Conservation (phyloP, 345 rosid species). For the Citrus reticulata region DNA sequence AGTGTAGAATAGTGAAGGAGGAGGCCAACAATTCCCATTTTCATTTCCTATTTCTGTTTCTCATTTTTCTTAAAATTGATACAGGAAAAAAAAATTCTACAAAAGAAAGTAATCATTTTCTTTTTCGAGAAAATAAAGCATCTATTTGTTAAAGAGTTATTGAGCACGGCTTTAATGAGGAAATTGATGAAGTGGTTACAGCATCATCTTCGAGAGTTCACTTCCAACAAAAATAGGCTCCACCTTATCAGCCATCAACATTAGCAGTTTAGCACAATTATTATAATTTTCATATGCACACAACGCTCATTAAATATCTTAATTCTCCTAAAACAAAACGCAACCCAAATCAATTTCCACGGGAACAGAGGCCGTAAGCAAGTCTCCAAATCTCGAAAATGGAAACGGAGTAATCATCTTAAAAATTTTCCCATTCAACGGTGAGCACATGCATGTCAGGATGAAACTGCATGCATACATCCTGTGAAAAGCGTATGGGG, state of each 20-base stretch:
- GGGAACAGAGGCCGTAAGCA: neutral
- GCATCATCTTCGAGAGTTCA: neutral
- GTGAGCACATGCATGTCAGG: neutral
- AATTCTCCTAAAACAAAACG: neutral
- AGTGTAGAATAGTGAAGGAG: too few species aligned
- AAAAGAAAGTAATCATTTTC: too few species aligned
- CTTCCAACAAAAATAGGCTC: neutral
- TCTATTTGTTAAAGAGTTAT: neutral
- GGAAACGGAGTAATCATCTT: neutral
- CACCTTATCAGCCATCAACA: neutral
- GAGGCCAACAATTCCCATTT: too few species aligned
- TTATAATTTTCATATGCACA: neutral
- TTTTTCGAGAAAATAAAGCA: too few species aligned
- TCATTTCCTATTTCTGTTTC: too few species aligned
- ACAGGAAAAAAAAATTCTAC: too few species aligned
- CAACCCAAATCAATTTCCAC: neutral
- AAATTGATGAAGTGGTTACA: neutral
- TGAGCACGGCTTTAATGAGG: neutral
- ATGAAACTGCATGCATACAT: neutral
- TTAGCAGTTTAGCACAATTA: neutral
- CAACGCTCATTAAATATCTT: neutral
- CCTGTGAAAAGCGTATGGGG: neutral
- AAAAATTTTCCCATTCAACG: neutral
- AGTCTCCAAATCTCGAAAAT: neutral
- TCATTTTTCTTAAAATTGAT: too few species aligned